Base-by-base conservation (phyloP, 208 protist genomes). In the Angomonas ambiguus region DNA sequence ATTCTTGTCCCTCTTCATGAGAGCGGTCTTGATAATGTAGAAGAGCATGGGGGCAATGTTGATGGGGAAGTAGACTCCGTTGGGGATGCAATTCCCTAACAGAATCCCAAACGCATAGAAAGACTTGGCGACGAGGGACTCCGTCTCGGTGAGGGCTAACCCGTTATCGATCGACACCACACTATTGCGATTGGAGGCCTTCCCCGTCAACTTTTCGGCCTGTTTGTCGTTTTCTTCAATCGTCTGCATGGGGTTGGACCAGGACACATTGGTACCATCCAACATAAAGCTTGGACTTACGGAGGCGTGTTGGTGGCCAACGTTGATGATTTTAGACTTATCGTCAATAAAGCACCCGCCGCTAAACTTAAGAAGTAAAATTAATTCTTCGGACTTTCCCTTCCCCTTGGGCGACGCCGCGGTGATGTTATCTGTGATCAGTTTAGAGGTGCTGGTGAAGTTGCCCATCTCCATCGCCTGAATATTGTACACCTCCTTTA, bases 31-130 rank as follows among this genome's bases (percentile, higher is more conserved):
- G 65, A 89, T 75, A 11, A 89, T 59, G 24, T 53, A 57, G 58
- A 89, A 89, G 35, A 63, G 57, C 25, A 89, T 63, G 33, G 83
- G 83, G 0, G 83, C 79, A 22, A 89, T 49, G 2, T 70, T 79
- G 20, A 75, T 56, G 16, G 41, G 45, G 32, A 83, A 72, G 69
- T 69, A 80, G 13, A 89, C 83, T 18, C 70, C 83, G 60, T 89
- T 89, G 48, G 65, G 51, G 38, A 89, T 79, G 55, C 70, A 45
- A 70, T 82, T 85, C 33, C 71, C 72, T n/a, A 89, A 69, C 13
- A 89, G 70, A 22, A 84, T 67, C 28, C 83, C 83, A 24, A 82
- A 65, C 3, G 71, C 61, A 49, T 62, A 82, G 61, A 79, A 85
- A 41, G 82, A 28, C 30, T 68, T 59, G 41, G 72, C 64, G 31